Evolutionary conservation across 1,284 basidiomycete species (phyloP).

Genomic region (Austroboletus niveus): DNA sequence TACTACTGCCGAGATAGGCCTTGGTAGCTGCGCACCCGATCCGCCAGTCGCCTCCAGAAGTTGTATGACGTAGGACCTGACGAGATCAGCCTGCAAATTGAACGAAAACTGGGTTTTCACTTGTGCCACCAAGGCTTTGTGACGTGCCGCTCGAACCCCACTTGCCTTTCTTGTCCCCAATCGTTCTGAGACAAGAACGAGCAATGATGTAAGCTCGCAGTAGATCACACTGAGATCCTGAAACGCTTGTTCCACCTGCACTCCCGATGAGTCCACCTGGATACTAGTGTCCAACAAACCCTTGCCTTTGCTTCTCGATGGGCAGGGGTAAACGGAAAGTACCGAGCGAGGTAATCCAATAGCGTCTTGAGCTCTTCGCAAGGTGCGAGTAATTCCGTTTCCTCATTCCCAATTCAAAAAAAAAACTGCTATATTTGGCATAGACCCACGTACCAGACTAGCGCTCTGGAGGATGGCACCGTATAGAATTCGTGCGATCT

Average conservation of each 20-base stretch:
- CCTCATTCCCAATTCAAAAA: constrained; percentile 17
- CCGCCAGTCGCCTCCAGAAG: constrained; percentile 60
- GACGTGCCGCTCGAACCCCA: constrained; percentile 5
- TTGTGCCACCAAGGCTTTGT: constrained; percentile 2
- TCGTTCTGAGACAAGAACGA: constrained; percentile 44
- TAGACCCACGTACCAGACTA: constrained; percentile 22
- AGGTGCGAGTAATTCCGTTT: constrained; percentile 23
- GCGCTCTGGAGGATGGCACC: constrained; percentile 47
- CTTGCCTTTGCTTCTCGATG: constrained; percentile 57
- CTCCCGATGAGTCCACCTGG: constrained; percentile 6
- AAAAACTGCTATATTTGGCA: neutral
- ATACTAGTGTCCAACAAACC: neutral
- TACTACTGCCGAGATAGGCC: constrained; percentile 54
- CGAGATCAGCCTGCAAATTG: constrained; percentile 47
- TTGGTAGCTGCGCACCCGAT: constrained; percentile 38
- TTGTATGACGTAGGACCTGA: constrained; percentile 68
- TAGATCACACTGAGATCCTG: constrained; percentile 73
- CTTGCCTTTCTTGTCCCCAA: constrained; percentile 10
- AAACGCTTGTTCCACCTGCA: constrained; percentile 57
- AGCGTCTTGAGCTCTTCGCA: constrained; percentile 54
- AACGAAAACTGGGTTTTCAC: constrained; percentile 20
- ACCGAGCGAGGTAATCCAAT: constrained; percentile 70
- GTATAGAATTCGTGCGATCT: constrained; percentile 70
- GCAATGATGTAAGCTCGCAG: constrained; percentile 71
- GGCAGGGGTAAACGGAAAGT: constrained; percentile 73